Base-by-base conservation (phyloP, 805 yeast genomes). In the Yamadazyma nakazawae region DNA sequence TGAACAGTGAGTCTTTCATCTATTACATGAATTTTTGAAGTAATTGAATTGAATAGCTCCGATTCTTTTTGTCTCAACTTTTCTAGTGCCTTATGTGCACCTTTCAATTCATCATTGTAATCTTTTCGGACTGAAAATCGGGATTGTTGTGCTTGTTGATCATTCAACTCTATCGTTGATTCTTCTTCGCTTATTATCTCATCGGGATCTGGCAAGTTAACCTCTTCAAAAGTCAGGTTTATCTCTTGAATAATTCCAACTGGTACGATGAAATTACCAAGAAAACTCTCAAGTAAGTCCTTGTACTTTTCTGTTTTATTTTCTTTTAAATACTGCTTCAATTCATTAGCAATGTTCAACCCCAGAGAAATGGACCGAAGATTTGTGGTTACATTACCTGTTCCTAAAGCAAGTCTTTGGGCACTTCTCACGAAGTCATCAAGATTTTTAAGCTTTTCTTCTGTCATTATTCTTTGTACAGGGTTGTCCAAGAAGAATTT, bases 391-490 rank as follows among this genome's bases (percentile, higher is more conserved):
- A 58, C 51, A 46, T 68, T 65, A 10, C 75, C 74, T 2, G 70
- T 55, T 11, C 60, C 62, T 21, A 70, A 58, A 1, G 70, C 59
- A 5, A 72, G 69, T 37, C 82, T 68, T 52, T 85, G 84, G 1
- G 89, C 60, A 28, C 82, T 74, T 45, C 88, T 67, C 11, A 76
- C 73, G 19, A 88, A 66, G 60, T 85, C 89, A 1, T 79, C 74
- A 2, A 82, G 67, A 3, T 70, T 64, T 13, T 68, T 70, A 37
- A 84, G 60, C 16, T 68, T 61, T 24, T 68, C 58, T 17, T 57
- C 54, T 14, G 55, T 50, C 14, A 43, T 37, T 6, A 48, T n/a
- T 28, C 46, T 25, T n/a, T 47, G 47, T 21, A 42, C 24, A 5
- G 47, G 39, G 35, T 40, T 36, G 3, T 40, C 18, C 5, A 48